Base-by-base conservation (phyloP, 106 monocot species). In the Cymbidium sinense region DNA sequence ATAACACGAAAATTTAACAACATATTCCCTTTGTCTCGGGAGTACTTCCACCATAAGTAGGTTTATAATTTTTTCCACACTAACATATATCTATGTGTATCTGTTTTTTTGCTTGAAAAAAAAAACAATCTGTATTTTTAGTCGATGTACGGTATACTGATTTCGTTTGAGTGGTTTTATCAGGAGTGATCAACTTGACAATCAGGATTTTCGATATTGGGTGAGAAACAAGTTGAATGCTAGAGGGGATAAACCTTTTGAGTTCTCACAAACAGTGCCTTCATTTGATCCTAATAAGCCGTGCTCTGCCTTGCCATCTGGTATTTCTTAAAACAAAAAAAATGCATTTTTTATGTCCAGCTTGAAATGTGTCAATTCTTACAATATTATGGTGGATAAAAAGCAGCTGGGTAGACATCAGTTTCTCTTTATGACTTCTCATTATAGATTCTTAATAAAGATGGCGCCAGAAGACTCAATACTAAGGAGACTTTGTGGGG, bases 191-290 rank as follows among this genome's bases (percentile, higher is more conserved):
- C 75, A 82, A 75, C 51, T 82, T 82, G 85, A 83, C 69, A 78
- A 79, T 55, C 84, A 92, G 86, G 86, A 84, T 62, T 65, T 84
- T 70, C 84, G 79, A 25, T 74, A 86, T 33, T 88, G 86, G 88
- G 83, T 96, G 70, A 86, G 52, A 79, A 81, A 75, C 70, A 94
- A 88, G 74, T 85, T 96, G 75, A 83, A 79, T 82, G 69, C 44
- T 52, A 91, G 89, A 87, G 91, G 93, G 35, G 25, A 23, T 17
- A 90, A 83, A 67, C 96, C 90, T 85, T 94, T 94, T 84, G 89
- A 94, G 64, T 96, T 96, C 84, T 76, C 72, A 28, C 81, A 74
- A 51, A 90, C 89, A 36, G 74, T 77, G 2, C 82, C 85, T 23
- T 76, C 83, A 20, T 88, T 76, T 81, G 84, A 91, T 90, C 89